A percentile compares a stretch with the other conserved stretches of the same genome.
Conservation (phyloP, 495 filamentous ascomycete species). For the Recurvomyces mirabilis region DNA sequence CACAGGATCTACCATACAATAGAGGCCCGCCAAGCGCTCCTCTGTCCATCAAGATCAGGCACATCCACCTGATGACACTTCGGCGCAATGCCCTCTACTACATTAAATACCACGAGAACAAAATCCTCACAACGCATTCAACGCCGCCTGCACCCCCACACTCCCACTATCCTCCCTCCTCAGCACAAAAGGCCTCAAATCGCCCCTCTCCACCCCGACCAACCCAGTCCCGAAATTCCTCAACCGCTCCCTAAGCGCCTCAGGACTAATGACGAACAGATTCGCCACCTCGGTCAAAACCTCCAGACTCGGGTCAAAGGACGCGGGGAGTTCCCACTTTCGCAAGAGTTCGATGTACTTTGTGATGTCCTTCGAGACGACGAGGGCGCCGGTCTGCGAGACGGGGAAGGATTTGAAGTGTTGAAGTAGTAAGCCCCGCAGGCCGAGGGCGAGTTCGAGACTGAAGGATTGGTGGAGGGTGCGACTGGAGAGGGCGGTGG, state of each 20-base stretch:
- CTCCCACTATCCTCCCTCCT: constrained; percentile 71
- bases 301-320: constrained; percentile 63
- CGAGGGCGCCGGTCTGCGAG: constrained; percentile 80
- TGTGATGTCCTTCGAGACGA: constrained; percentile 92
- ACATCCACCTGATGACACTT: too few relatives aligned
- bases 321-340: constrained; percentile 55
- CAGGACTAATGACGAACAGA: constrained; percentile 85
- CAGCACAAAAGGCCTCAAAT: constrained; percentile 74
- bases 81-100: too few relatives aligned
- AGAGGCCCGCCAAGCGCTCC: too few relatives aligned
- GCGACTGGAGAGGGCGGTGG: constrained; percentile 55
- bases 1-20: too few relatives aligned
- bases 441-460: constrained; percentile 72
- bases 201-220: constrained; percentile 47
- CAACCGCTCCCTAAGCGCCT: constrained; percentile 74
- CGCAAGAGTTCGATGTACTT: constrained; percentile 76
- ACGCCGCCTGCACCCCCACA: constrained; percentile 67
- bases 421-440: constrained; percentile 67
- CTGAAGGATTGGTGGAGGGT: constrained; percentile 70
- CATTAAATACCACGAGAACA: too few relatives aligned
- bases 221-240: constrained; percentile 38
- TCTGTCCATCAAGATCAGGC: too few relatives aligned
- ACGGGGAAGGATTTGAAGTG: constrained; percentile 92
- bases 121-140: too few relatives aligned
- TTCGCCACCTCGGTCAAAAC: constrained; percentile 88